Percentiles rank a stretch among this genome's conserved stretches.
Conservation (phyloP, 2,329 filamentous ascomycete species). For the Trichoderma citrinoviride region DNA sequence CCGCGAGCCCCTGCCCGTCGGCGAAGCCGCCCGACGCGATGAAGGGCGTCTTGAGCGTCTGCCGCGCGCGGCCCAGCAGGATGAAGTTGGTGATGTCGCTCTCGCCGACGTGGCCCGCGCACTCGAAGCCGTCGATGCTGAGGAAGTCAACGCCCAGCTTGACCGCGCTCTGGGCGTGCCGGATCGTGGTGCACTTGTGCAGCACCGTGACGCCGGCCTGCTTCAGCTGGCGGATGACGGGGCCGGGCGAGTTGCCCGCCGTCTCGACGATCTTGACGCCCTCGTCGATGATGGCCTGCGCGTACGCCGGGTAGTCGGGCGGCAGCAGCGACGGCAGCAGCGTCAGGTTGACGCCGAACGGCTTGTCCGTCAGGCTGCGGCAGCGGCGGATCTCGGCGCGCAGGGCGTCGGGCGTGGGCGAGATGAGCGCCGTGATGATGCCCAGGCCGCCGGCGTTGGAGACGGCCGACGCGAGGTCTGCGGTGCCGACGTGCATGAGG, state of each 20-base stretch:
- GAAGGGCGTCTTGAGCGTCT: slow-evolving; percentile 81
- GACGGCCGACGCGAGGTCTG: slow-evolving; percentile 72
- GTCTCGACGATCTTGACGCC: slow-evolving; percentile 90
- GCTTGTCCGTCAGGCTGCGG: slow-evolving; percentile 71
- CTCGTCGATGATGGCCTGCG: slow-evolving; percentile 89
- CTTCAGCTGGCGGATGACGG: slow-evolving; percentile 87
- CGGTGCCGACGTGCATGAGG: slow-evolving; percentile 84
- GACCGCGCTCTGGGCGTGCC: slow-evolving; percentile 85
- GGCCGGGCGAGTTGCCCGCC: slow-evolving; percentile 82
- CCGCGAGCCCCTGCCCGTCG: slow-evolving; percentile 88
- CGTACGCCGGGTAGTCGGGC: slow-evolving; percentile 89
- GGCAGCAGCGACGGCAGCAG: slow-evolving; percentile 86
- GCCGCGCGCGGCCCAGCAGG: slow-evolving; percentile 78
- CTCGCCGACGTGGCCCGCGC: slow-evolving; percentile 85
- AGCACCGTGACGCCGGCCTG: slow-evolving; percentile 73
- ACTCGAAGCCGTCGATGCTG: slow-evolving; percentile 96
- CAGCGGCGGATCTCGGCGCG: slow-evolving; percentile 90
- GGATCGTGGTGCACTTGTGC: slow-evolving; percentile 97
- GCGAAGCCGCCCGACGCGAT: slow-evolving; percentile 96
- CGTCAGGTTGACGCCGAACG: slow-evolving; percentile 94
- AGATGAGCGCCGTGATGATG: slow-evolving; percentile 84
- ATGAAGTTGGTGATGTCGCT: slow-evolving; percentile 88
- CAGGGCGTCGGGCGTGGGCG: slow-evolving; percentile 86
- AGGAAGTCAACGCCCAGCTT: slow-evolving; percentile 97
- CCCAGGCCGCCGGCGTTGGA: slow-evolving; percentile 80